Conservation (phyloP, 805 yeast species). For the Candida ascalaphidarum region DNA sequence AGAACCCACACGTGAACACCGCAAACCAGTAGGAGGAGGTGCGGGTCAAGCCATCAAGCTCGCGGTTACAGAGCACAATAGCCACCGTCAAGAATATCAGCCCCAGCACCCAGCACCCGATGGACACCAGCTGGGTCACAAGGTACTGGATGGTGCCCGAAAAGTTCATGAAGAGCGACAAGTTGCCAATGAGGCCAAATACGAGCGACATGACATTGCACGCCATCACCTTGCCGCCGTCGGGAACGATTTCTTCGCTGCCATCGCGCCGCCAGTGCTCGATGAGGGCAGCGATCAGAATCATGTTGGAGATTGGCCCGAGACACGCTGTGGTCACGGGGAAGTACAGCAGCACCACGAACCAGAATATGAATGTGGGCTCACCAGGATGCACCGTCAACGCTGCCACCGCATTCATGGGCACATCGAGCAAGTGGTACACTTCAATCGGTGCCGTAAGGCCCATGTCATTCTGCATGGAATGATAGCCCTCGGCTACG, state of each 20-base stretch:
- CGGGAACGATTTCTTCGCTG: conserved; percentile 13
- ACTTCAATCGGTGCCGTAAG: conserved; percentile 15
- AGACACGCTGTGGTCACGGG: conserved; percentile 72
- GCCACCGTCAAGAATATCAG: conserved; percentile 43
- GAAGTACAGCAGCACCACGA: conserved; percentile 54
- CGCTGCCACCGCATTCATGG: conserved; percentile 20
- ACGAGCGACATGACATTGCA: conserved; percentile 57
- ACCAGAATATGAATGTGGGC: conserved; percentile 43
- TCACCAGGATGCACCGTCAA: conserved; percentile 31
- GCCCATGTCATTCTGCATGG: no score
- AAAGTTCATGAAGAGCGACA: conserved; percentile 64
- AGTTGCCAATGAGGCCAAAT: conserved; percentile 60
- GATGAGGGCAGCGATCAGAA: conserved; percentile 62
- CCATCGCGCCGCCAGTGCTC: conserved; percentile 52
- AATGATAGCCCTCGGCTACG: no score
- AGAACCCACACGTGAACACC: conserved; percentile 52
- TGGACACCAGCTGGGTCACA: conserved; percentile 55
- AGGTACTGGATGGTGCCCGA: conserved; percentile 48
- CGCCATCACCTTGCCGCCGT: conserved; percentile 38
- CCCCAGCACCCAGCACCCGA: conserved; percentile 59
- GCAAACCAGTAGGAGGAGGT: conserved; percentile 80
- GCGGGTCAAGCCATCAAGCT: conserved; percentile 11
- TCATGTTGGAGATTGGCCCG: conserved; percentile 73
- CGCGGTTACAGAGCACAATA: conserved; percentile 28
- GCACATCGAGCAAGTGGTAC: conserved; percentile 23